Conservation (phyloP, 2,329 filamentous ascomycete species). For the Shiraia sp. region DNA sequence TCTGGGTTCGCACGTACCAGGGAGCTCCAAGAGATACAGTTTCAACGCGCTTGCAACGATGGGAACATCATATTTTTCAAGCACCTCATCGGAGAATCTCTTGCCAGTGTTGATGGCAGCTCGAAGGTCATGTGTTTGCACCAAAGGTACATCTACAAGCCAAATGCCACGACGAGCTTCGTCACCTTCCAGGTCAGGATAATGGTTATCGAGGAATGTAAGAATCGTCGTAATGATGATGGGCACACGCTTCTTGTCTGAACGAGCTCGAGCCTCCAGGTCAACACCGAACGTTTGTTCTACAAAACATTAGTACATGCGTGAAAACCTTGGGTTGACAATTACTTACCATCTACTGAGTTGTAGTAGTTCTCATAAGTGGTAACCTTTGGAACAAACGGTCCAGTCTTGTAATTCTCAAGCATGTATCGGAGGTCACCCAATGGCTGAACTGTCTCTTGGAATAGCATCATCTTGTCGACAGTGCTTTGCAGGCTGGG, state of each 20-base stretch:
- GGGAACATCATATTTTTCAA: constrained; percentile 89
- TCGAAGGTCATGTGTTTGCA: constrained; percentile 82
- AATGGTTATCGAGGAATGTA: constrained; percentile 94
- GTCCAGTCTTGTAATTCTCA: constrained; percentile 95
- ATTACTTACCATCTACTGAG: constrained; percentile 72
- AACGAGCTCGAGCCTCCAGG: constrained; percentile 89
- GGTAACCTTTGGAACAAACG: constrained; percentile 85
- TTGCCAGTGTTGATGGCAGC: constrained; percentile 86
- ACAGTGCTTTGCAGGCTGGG: constrained; percentile 93
- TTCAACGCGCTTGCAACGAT: constrained; percentile 92
- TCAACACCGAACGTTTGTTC: constrained; percentile 98
- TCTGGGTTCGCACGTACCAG: constrained; percentile 62
- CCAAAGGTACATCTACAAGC: constrained; percentile 87
- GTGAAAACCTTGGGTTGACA: background rate
- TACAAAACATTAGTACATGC: constrained; percentile 31
- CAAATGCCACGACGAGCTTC: constrained; percentile 90
- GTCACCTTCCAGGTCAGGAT: constrained; percentile 95
- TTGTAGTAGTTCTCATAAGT: constrained; percentile 99
- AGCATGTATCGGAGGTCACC: constrained; percentile 91
- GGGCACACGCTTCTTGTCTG: constrained; percentile 93
- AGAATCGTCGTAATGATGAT: constrained; percentile 89
- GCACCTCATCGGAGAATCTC: constrained; percentile 71
- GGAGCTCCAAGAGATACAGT: constrained; percentile 91
- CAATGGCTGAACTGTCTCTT: constrained; percentile 94
- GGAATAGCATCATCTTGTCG: constrained; percentile 98